These are phyloP conservation scores for Acer negundo DNA, from an alignment of 345 rosid species.

Conservation along the genomic window DNA sequence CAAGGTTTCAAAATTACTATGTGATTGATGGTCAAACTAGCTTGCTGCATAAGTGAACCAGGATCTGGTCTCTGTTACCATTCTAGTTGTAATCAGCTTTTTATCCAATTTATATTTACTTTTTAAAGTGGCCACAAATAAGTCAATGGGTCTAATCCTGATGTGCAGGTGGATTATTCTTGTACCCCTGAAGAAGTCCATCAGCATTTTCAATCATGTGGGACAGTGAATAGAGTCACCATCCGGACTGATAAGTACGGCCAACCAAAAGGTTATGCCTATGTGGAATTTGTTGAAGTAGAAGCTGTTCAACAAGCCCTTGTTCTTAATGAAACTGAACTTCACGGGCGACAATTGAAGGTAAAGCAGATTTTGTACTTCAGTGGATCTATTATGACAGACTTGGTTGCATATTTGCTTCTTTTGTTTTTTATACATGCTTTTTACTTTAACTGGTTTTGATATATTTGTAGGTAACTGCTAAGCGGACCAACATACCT, in stretches of 20 bases:
- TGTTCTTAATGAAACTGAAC: constrained; percentile 63
- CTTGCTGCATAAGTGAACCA: background rate
- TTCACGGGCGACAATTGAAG: constrained; percentile 77
- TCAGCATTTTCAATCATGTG: constrained; percentile 78
- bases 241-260: constrained; percentile 74
- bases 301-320: constrained; percentile 74
- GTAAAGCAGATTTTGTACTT: constrained; percentile 28
- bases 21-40: background rate
- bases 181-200: constrained; percentile 85
- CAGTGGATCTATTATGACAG: background rate
- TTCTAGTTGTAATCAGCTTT: background rate
- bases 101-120: background rate
- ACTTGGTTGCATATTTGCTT: background rate
- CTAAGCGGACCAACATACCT: constrained; percentile 68
- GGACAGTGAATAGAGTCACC: constrained; percentile 72
- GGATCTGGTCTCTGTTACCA: background rate
- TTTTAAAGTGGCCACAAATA: background rate
- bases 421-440: background rate
- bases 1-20: background rate
- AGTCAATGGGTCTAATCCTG: background rate
- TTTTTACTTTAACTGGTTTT: background rate
- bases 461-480: constrained; percentile 45
- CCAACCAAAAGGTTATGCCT: constrained; percentile 79
- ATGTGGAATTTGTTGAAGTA: constrained; percentile 68
- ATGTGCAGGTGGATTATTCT: constrained; percentile 65